Base-by-base conservation (phyloP, 2,329 filamentous ascomycete genomes). In the Alternaria sp. region DNA sequence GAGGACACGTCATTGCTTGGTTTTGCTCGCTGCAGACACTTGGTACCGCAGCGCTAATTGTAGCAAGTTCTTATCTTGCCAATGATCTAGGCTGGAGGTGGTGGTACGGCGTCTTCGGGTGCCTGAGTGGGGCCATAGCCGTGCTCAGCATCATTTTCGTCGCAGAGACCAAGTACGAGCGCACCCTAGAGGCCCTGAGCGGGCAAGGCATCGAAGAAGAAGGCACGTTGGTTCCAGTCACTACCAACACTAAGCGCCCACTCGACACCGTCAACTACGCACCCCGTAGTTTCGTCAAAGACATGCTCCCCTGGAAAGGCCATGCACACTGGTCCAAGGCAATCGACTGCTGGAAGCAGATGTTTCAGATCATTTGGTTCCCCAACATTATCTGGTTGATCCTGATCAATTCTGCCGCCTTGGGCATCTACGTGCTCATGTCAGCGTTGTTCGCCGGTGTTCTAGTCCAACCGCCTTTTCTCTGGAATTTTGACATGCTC, bases 381-480 rank as follows among this genome's bases (percentile, higher is more conserved):
- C 61, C 61, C 20, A 63, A 63, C 50, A 57, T 63, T 28, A n/a
- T 63, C 9, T 63, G 61, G 58, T 27, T 61, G 16, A 49, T 51
- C 8, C 27, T 57, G 5, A 51, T 55, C 10, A 64, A 64, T 9
- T 57, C 55, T n/a, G 62, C 55, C 3, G 55, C 51, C 7, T 52
- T 64, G 8, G 62, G 62, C 8, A 55, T 62, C 12, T 64, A 64
- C 36, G 59, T 64, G 14, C 59, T 64, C 41, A 62, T 64, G 55
- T 53, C 62, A 12, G 62, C 62, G 3, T 30, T 64, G 10, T 64
- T 64, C 32, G 62, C 62, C 11, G 56, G 49, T 9, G 46, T 62
- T 4, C 51, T 64, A 5, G 55, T 64, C 12, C 43, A 54, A 6
- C 62, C 62, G 9, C 59, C 62, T 16, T 64, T 50, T 20, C 49